Percentiles rank a stretch among this genome's conserved stretches.
These are phyloP conservation scores for Acorus calamus DNA, from an alignment of 106 monocot species.

Conservation along the genomic window DNA sequence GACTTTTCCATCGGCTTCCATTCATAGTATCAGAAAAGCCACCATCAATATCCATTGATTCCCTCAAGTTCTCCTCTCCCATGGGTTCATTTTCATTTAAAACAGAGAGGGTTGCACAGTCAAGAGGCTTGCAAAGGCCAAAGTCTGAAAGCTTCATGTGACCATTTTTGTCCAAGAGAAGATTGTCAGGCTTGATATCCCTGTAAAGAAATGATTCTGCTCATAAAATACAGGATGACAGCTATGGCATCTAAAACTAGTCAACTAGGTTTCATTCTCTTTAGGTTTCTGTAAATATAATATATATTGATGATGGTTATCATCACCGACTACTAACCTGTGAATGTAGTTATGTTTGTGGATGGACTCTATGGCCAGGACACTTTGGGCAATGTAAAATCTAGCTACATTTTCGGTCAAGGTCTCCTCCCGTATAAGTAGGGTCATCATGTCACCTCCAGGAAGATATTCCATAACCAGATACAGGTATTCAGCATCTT, in stretches of 20 bases:
- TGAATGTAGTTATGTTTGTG: constrained; percentile 97
- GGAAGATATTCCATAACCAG: constrained; percentile 96
- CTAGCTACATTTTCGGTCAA: constrained; percentile 88
- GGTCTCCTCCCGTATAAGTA: constrained; percentile 93
- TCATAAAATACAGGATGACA: constrained; percentile 1
- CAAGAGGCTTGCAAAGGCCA: constrained; percentile 95
- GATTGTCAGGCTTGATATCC: constrained; percentile 98
- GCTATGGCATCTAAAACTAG: background rate
- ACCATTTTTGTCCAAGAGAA: constrained; percentile 89
- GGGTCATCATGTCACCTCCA: constrained; percentile 99
- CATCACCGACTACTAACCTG: constrained; percentile 33
- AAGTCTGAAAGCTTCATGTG: constrained; percentile 99
- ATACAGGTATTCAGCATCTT: constrained; percentile 91
- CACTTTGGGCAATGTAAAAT: constrained; percentile 94
- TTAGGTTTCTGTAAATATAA: background rate
- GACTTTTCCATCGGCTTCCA: constrained; percentile 76
- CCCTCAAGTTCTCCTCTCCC: constrained; percentile 61
- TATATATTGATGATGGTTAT: background rate
- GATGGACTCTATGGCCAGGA: constrained; percentile 95
- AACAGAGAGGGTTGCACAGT: constrained; percentile 70
- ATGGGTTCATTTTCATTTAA: constrained; percentile 94
- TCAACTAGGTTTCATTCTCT: background rate
- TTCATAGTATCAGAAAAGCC: constrained; percentile 39
- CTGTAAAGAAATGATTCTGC: constrained; percentile 31
- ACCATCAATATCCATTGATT: constrained; percentile 96